A percentile compares a stretch with the other conserved stretches of the same genome.
Conservation (phyloP, 305 asterid species). For the Solanum hybrid region DNA sequence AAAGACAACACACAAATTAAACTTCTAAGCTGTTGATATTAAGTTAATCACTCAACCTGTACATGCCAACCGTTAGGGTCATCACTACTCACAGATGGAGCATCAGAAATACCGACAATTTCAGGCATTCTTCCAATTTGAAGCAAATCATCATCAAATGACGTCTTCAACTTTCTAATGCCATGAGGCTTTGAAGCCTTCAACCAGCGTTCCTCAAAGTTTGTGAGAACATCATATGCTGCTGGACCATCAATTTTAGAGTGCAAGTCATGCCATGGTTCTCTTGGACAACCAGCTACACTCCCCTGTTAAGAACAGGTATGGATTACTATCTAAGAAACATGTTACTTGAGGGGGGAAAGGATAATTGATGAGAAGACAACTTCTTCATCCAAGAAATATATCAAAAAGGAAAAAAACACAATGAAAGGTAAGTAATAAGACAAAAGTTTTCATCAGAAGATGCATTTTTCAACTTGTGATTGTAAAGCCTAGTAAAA, state of each 20-base stretch:
- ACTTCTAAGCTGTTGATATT: slow-evolving; percentile 6
- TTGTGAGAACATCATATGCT: slow-evolving; percentile 83
- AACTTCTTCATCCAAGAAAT: background rate
- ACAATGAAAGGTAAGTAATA: background rate
- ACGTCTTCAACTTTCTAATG: slow-evolving; percentile 62
- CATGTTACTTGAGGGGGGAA: background rate
- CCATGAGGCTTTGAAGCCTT: slow-evolving; percentile 91
- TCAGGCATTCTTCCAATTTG: slow-evolving; percentile 85
- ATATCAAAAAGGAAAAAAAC: background rate
- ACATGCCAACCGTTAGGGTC: slow-evolving; percentile 93
- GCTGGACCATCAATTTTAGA: slow-evolving; percentile 95
- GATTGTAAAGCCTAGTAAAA: background rate
- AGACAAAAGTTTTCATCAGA: background rate
- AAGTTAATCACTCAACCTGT: slow-evolving; percentile 39
- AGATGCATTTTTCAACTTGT: background rate
- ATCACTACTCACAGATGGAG: slow-evolving; percentile 50
- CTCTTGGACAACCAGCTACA: slow-evolving; percentile 81
- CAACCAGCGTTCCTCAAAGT: slow-evolving; percentile 92
- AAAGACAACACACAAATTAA: background rate
- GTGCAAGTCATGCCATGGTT: slow-evolving; percentile 99
- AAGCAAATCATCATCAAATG: slow-evolving; percentile 86
- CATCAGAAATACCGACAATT: slow-evolving; percentile 60
- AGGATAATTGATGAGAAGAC: background rate
- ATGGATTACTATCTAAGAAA: background rate
- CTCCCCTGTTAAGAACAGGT: slow-evolving; percentile 48